phyloP scores from a whole-genome alignment of 345 rosid genomes.

The Eucalyptus regnans region DNA sequence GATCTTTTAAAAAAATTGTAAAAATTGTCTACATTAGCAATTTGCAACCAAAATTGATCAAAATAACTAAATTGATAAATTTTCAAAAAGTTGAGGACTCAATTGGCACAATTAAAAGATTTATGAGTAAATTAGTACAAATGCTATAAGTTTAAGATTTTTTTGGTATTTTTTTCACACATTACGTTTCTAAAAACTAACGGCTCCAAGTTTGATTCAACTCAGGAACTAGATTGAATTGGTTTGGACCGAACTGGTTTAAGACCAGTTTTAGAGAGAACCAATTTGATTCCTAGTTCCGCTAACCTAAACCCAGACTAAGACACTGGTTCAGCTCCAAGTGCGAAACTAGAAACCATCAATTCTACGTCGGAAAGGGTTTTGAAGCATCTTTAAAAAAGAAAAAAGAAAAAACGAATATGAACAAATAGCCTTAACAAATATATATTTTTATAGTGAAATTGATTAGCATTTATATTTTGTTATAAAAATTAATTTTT shows the following conservation, averaged over 20 bases:
- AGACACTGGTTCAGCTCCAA: accelerated
- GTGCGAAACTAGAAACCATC: background rate
- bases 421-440: background rate
- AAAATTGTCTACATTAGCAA: background rate
- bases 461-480: background rate
- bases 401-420: background rate
- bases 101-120: accelerated
- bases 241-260: accelerated
- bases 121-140: background rate
- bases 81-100: accelerated
- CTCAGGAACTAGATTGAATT: accelerated
- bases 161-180: background rate
- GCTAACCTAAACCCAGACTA: accelerated
- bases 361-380: accelerated
- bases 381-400: background rate
- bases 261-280: background rate
- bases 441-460: background rate
- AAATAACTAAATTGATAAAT: background rate
- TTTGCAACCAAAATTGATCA: background rate
- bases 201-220: accelerated
- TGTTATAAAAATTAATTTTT: background rate
- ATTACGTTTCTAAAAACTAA: too few relatives aligned
- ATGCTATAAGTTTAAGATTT: accelerated
- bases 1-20: background rate
- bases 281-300: accelerated